phyloP scores from a whole-genome alignment of 495 filamentous ascomycete species.

The Podospora pseudocomata region DNA sequence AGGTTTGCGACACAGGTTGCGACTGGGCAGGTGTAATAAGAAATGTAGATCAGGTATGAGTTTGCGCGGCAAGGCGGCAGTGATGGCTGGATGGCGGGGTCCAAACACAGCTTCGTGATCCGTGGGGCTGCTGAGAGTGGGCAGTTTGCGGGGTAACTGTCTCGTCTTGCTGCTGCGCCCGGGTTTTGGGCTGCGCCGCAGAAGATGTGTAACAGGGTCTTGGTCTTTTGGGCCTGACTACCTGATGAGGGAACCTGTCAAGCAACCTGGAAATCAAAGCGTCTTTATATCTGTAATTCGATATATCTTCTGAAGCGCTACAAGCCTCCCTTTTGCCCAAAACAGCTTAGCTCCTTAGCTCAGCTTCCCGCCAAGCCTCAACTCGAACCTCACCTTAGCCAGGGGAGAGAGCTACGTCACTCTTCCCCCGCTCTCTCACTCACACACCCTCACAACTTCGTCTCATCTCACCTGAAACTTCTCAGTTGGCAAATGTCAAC shows the following conservation, averaged over 20 bases:
- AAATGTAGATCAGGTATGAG: not conserved
- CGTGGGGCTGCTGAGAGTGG: not conserved
- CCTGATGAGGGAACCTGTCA: too few relatives aligned
- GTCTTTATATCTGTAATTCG: not conserved
- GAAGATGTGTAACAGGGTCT: not conserved
- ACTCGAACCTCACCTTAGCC: not conserved
- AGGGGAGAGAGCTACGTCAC: not conserved
- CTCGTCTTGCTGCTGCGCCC: not conserved
- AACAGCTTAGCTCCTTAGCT: constrained; percentile 1
- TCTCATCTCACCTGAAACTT: constrained; percentile 2
- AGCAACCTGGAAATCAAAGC: too few relatives aligned
- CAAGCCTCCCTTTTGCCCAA: not conserved
- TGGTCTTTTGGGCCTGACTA: not conserved
- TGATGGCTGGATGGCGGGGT: not conserved
- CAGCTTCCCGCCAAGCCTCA: not conserved
- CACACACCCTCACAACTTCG: constrained; percentile 1
- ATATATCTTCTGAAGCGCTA: not conserved
- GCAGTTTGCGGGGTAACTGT: not conserved
- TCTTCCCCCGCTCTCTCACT: constrained; percentile 2
- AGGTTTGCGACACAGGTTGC: not conserved
- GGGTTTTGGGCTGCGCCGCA: not conserved
- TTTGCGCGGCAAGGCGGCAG: not conserved
- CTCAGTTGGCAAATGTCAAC: constrained; percentile 24
- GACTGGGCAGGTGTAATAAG: not conserved
- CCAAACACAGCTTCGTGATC: not conserved